Evolutionary conservation across 192 early-diverging fungal genomes (phyloP).

Genomic region (Rhizophagus prolifer): DNA sequence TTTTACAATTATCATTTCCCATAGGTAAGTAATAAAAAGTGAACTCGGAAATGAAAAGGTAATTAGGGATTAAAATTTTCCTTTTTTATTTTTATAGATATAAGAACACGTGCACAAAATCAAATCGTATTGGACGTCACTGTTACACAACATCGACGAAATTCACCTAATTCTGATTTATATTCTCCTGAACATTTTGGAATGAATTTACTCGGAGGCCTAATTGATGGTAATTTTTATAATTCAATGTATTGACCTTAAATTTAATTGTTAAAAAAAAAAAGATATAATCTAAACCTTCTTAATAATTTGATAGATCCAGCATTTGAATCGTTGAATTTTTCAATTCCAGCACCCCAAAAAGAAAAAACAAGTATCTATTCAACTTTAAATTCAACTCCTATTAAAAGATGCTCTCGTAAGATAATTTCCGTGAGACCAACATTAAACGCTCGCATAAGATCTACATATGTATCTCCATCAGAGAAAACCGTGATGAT

Average conservation of each 20-base stretch:
- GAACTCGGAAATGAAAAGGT: too few species aligned
- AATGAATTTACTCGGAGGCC: constrained; percentile 52
- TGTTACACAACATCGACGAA: constrained; percentile 35
- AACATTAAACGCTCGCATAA: constrained; percentile 54
- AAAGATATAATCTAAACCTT: neutral
- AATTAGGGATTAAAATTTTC: neutral
- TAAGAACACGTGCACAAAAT: constrained; percentile 36
- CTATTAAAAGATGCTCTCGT: constrained; percentile 39
- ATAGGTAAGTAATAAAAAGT: constrained; percentile 40
- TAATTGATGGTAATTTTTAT: constrained; percentile 43
- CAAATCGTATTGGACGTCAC: constrained; percentile 41
- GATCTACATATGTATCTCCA: constrained; percentile 54
- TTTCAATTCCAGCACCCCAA: constrained; percentile 31
- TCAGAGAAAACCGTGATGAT: constrained; percentile 59
- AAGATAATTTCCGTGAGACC: constrained; percentile 47
- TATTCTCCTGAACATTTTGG: constrained; percentile 54
- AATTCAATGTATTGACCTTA: neutral
- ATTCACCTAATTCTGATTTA: constrained; percentile 35
- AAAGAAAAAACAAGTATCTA: constrained; percentile 34
- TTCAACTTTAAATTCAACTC: constrained; percentile 17
- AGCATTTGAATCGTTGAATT: constrained; percentile 18
- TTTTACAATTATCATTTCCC: constrained; percentile 50
- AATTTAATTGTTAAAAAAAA: neutral
- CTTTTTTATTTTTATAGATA: constrained; percentile 24
- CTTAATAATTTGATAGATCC: constrained; percentile 8